Evolutionary conservation across 2,329 filamentous ascomycete genomes (phyloP).

Genomic region (Ceratocystis harringtonii): DNA sequence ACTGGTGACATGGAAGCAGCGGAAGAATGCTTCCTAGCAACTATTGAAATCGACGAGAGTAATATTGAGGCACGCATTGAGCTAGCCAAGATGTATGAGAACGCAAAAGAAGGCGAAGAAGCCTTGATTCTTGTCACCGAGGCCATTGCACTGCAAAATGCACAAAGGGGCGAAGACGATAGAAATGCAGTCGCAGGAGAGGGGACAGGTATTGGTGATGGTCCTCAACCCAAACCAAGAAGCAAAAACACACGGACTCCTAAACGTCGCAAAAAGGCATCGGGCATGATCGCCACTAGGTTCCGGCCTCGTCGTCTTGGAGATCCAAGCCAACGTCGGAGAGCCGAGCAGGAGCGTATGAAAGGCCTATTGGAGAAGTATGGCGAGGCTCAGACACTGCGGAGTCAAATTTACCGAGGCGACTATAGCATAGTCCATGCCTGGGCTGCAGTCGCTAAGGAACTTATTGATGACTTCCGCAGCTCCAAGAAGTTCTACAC

Average conservation of each 20-base stretch:
- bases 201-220: slow-evolving; percentile 61
- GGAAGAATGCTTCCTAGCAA: slow-evolving; percentile 60
- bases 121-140: slow-evolving; percentile 66
- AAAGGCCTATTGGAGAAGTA: slow-evolving; percentile 30
- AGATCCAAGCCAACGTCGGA: slow-evolving; percentile 30
- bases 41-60: slow-evolving; percentile 55
- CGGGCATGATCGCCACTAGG: slow-evolving; percentile 29
- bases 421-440: slow-evolving; percentile 30
- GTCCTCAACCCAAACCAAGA: slow-evolving; percentile 60
- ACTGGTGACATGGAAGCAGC: slow-evolving; percentile 51
- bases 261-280: slow-evolving; percentile 55
- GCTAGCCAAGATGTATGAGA: slow-evolving; percentile 74
- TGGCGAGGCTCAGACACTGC: slow-evolving; percentile 30
- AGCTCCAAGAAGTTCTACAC: slow-evolving; percentile 49
- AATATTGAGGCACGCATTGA: slow-evolving; percentile 65
- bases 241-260: slow-evolving; percentile 64
- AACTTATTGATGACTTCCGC: slow-evolving; percentile 48
- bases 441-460: slow-evolving; percentile 46
- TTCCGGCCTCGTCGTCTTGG: slow-evolving; percentile 34
- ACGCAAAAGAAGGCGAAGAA: slow-evolving; percentile 54
- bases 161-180: slow-evolving; percentile 45
- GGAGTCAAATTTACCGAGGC: slow-evolving; percentile 29
- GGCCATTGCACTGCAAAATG: slow-evolving; percentile 49
- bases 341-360: slow-evolving; percentile 31
- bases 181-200: slow-evolving; percentile 62